phyloP scores from a whole-genome alignment of 176 grass and related monocot genomes.

The Poa annua region DNA sequence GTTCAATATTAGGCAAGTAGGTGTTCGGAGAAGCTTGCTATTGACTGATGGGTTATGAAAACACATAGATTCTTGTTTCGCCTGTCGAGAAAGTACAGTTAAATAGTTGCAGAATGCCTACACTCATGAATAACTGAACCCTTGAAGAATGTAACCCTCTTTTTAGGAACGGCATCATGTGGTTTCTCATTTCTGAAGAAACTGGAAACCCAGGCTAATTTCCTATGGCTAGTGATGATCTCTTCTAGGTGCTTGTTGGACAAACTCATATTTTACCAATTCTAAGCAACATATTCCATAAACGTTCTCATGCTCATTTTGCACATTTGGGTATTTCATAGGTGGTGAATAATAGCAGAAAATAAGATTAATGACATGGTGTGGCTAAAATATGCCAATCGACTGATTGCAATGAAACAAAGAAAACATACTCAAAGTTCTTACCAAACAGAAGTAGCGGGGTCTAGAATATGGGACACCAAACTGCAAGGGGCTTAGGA shows the following conservation, averaged over 20 bases:
- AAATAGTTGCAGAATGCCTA: conserved; percentile 16
- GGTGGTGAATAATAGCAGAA: background rate
- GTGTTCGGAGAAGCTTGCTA: conserved; percentile 60
- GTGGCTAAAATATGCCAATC: background rate
- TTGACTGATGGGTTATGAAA: conserved; percentile 65
- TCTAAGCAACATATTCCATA: background rate
- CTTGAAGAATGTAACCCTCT: background rate
- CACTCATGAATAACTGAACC: background rate
- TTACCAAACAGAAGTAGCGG: conserved; percentile 96
- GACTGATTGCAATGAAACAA: conserved; percentile 7
- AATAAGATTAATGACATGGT: conserved; percentile 12
- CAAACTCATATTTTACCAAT: conserved; percentile 27
- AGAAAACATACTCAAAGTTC: background rate
- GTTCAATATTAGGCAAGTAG: conserved; percentile 39
- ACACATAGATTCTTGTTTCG: conserved; percentile 66
- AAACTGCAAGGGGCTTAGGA: conserved; percentile 93
- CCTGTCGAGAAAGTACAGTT: conserved; percentile 50
- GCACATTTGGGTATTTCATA: background rate
- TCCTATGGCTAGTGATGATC: conserved; percentile 4
- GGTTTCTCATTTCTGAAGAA: conserved; percentile 23
- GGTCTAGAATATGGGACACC: conserved; percentile 96
- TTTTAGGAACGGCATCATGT: conserved; percentile 2
- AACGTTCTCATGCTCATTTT: conserved; percentile 1
- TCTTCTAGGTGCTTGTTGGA: conserved; percentile 9
- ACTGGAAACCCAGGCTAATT: background rate